Evolutionary conservation across 257 asterid species (phyloP).

Genomic region (Solanum boliviense): DNA sequence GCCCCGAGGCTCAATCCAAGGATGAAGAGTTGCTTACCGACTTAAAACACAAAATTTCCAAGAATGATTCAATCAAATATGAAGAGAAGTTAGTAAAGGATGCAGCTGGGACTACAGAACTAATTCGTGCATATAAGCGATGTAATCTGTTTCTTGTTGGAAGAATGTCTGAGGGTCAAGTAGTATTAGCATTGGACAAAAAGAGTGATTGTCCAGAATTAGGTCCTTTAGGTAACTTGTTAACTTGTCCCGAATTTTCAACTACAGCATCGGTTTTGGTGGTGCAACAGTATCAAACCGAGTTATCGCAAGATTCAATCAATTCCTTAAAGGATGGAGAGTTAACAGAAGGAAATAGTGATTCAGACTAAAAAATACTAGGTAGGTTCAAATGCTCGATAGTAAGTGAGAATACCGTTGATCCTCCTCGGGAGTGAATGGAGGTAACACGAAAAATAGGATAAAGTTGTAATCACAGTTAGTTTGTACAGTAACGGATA

Average conservation of each 20-base stretch:
- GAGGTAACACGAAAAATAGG: not conserved
- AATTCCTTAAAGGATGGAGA: conserved; percentile 20
- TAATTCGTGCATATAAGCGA: conserved; percentile 2
- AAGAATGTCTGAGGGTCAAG: conserved; percentile 33
- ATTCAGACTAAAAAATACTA: not conserved
- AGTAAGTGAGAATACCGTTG: not conserved
- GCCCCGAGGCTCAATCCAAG: not conserved
- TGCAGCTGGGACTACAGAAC: conserved; percentile 9
- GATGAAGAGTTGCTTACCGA: conserved; percentile 23
- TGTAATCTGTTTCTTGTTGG: conserved; percentile 45
- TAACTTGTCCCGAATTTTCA: conserved; percentile 25
- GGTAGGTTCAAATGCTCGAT: not conserved
- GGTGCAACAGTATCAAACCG: conserved; percentile 41
- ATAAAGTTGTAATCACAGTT: not conserved
- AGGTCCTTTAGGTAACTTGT: conserved; percentile 40
- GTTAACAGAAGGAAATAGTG: not conserved
- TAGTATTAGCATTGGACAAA: conserved; percentile 17
- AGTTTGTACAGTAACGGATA: not conserved
- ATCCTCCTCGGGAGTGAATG: not conserved
- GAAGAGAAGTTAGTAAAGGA: conserved; percentile 18
- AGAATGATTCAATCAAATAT: conserved; percentile 17
- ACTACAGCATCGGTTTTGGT: conserved; percentile 48
- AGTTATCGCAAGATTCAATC: conserved; percentile 22
- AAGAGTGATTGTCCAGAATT: conserved; percentile 39
- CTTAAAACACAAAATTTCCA: conserved; percentile 8